Evolutionary conservation across 2,329 filamentous ascomycete genomes (phyloP), one percentile per base, ranked within the genome.

Genomic region (Alternaria solani): DNA sequence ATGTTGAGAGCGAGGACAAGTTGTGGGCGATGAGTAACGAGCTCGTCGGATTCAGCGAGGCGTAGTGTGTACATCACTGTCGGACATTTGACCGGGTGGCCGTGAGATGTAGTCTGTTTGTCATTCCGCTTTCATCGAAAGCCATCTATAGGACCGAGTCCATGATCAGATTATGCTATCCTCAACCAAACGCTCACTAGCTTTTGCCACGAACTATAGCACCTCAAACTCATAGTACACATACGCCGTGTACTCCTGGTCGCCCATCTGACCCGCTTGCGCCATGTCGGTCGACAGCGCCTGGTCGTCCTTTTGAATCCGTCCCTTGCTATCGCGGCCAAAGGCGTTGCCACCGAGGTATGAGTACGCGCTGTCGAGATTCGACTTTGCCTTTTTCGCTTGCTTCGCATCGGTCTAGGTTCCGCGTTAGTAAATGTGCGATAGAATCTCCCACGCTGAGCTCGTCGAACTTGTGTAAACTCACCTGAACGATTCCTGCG

Each of bases 211-310:
- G 28, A 44, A n/a, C 43, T 67, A 71, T 67, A 70, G 63, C 54
- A 98, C 88, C 75, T 95, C 92, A 76, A 98, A 91, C 77, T 97
- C 92, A 81, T 98, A 99, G 83, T 94, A 97, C 75, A 98, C 95
- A 80, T 96, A 99, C 41, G 95, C 91, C 61, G 93, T 95, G 82
- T 98, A 99, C 78, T 97, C 93, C 55, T 89, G 89, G 60, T 93
- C 91, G 18, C 87, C 88, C 42, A 87, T 86, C 34, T 85, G 81
- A 0, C 83, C 91, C 4, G 89, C 90, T 3, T 91, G 89, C 41
- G 93, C 92, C 86, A 97, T 91, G 70, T 98, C 94, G 38, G 89
- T 90, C 42, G 91, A 89, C 74, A 92, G 80, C 28, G 88, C 84
- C 14, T 89, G 89, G 73, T 98, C 94, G 75, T 99, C 95, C 80